Evolutionary conservation across 306 rosid species (phyloP).

Genomic region (Urtica urens): DNA sequence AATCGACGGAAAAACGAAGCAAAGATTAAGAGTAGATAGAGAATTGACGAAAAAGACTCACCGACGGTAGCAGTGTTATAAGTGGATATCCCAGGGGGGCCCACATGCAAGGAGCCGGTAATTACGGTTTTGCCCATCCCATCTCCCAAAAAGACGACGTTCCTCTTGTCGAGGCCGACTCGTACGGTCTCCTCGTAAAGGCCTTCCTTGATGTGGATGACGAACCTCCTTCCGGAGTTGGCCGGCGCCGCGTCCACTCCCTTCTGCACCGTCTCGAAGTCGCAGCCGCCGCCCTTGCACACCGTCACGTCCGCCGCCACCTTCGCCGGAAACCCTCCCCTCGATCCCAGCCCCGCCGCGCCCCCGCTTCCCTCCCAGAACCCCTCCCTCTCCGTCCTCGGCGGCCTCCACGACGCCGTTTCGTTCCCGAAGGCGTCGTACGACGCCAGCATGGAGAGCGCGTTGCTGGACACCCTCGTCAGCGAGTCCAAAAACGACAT

Average conservation of each 20-base stretch:
- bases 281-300: conserved; percentile 33
- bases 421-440: conserved; percentile 46
- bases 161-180: conserved; percentile 48
- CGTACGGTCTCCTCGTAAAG: conserved; percentile 69
- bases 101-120: conserved; percentile 46
- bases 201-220: conserved; percentile 57
- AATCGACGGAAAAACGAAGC: no score
- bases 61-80: conserved; percentile 69
- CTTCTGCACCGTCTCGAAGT: conserved; percentile 53
- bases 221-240: conserved; percentile 29
- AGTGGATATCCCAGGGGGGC: conserved; percentile 48
- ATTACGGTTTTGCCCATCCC: conserved; percentile 75
- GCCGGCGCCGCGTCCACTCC: conserved; percentile 59
- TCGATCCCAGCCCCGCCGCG: conserved; percentile 5
- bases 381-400: conserved; percentile 62
- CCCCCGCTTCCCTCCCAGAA: conserved; percentile 48
- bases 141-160: conserved; percentile 65
- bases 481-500: conserved; percentile 48
- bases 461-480: conserved; percentile 42
- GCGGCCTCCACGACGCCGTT: conserved; percentile 38
- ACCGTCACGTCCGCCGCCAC: conserved; percentile 45
- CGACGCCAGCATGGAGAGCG: conserved; percentile 48
- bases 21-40: background rate
- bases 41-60: conserved; percentile 3
- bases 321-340: conserved; percentile 32